These are phyloP conservation scores for Solanum boliviense DNA, from an alignment of 257 asterid species.

Conservation along the genomic window DNA sequence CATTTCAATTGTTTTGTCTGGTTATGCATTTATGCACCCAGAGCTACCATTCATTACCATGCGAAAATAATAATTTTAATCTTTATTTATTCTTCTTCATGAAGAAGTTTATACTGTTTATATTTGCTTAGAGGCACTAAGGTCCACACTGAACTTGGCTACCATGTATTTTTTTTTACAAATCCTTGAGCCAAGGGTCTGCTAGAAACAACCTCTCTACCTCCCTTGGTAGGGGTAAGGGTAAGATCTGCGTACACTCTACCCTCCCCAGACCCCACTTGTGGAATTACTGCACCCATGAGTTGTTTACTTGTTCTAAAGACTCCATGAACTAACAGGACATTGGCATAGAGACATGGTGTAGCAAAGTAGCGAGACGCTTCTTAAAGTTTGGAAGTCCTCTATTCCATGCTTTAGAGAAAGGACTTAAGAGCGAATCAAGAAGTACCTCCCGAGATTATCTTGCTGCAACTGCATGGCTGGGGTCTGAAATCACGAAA, in stretches of 20 bases:
- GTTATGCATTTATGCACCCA: not conserved
- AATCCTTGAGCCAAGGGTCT: not conserved
- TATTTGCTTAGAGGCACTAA: not conserved
- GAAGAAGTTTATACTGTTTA: not conserved
- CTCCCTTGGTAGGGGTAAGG: not conserved
- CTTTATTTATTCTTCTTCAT: not conserved
- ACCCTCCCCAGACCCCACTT: not conserved
- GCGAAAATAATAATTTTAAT: not conserved
- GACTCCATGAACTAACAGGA: constrained; percentile 32
- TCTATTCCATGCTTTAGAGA: constrained; percentile 50
- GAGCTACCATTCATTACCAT: not conserved
- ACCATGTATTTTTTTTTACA: not conserved
- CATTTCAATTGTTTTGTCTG: not conserved
- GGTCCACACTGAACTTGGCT: not conserved
- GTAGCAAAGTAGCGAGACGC: constrained; percentile 52
- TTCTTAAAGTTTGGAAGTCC: constrained; percentile 39
- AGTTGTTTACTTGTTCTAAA: constrained; percentile 1
- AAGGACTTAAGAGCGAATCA: constrained; percentile 60
- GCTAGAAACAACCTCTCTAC: not conserved
- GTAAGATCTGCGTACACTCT: not conserved
- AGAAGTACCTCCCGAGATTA: constrained; percentile 65
- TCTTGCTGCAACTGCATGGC: constrained; percentile 62
- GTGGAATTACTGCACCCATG: not conserved
- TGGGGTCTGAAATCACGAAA: constrained; percentile 72
- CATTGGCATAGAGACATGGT: constrained; percentile 58